Evolutionary conservation across 768 basidiomycete species (phyloP).

Genomic region (Macrolepiota albuminosa): DNA sequence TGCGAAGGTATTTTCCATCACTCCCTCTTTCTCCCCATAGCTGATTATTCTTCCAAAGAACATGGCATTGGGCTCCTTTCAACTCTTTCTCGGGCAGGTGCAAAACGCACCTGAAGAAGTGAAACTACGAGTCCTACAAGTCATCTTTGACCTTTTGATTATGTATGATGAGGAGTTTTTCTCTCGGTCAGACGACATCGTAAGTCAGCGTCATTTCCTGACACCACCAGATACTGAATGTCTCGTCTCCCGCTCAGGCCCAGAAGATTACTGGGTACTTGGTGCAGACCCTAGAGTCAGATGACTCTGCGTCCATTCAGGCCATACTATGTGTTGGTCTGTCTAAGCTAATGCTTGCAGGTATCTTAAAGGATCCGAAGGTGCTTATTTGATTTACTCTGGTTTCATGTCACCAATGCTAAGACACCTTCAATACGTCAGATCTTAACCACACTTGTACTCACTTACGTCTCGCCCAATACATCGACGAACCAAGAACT

Average conservation of each 20-base stretch:
- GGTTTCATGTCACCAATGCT: not conserved
- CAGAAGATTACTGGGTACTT: conserved; percentile 42
- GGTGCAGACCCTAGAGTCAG: conserved; percentile 49
- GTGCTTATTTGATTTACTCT: conserved; percentile 33
- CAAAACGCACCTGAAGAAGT: conserved; percentile 72
- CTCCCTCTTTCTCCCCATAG: not conserved
- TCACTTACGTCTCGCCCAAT: conserved; percentile 80
- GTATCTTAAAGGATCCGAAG: conserved; percentile 74
- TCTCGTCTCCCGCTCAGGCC: conserved; percentile 20
- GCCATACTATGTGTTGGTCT: conserved; percentile 79
- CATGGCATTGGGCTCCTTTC: conserved; percentile 66
- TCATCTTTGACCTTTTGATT: conserved; percentile 88
- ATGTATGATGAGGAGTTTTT: conserved; percentile 83
- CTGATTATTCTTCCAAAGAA: conserved; percentile 28
- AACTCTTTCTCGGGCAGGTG: conserved; percentile 81
- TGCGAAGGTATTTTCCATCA: conserved; percentile 46
- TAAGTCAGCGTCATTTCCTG: conserved; percentile 18
- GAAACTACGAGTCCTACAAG: conserved; percentile 73
- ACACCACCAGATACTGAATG: not conserved
- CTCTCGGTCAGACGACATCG: conserved; percentile 40
- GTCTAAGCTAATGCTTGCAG: conserved; percentile 83
- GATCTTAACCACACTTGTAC: conserved; percentile 36
- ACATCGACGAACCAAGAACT: conserved; percentile 82
- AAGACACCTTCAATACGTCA: conserved; percentile 10
- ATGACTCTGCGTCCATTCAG: conserved; percentile 71